Percentiles rank a stretch among this genome's conserved stretches.
These are phyloP conservation scores for Closterium sp. DNA, from an alignment of 139 green algal species.

Conservation along the genomic window DNA sequence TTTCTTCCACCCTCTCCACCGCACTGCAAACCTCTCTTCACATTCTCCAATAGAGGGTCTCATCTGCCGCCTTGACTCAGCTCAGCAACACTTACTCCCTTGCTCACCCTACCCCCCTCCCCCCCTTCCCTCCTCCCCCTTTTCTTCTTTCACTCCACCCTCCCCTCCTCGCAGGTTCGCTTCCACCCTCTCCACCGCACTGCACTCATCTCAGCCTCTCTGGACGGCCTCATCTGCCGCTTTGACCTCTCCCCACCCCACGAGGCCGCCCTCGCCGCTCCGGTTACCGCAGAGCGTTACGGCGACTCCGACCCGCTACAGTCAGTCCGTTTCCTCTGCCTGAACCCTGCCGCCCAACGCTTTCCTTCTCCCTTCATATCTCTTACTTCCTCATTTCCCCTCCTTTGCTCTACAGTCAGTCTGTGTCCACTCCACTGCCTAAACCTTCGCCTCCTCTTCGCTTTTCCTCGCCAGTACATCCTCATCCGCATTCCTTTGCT, in stretches of 20 bases:
- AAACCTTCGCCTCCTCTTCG: no score
- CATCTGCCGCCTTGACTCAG: no score
- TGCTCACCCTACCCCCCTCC: not conserved
- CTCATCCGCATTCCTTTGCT: no score
- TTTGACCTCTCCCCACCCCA: not conserved
- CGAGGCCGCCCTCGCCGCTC: not conserved
- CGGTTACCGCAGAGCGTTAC: not conserved
- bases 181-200: not conserved
- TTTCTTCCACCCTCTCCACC: no score
- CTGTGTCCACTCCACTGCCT: no score
- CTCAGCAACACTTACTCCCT: not conserved
- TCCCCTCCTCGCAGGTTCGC: not conserved
- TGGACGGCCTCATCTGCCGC: not conserved
- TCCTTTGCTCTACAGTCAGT: no score
- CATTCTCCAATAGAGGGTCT: no score
- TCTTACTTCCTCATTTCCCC: no score
- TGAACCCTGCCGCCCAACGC: not conserved
- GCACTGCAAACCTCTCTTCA: no score
- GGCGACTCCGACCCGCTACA: not conserved
- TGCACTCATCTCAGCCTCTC: not conserved
- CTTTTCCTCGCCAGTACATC: no score
- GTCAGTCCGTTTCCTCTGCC: not conserved
- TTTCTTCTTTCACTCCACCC: no score
- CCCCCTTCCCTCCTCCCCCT: not conserved
- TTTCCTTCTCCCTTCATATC: no score